phyloP scores from a whole-genome alignment of 495 filamentous ascomycete genomes.

The Cercophora samala region DNA sequence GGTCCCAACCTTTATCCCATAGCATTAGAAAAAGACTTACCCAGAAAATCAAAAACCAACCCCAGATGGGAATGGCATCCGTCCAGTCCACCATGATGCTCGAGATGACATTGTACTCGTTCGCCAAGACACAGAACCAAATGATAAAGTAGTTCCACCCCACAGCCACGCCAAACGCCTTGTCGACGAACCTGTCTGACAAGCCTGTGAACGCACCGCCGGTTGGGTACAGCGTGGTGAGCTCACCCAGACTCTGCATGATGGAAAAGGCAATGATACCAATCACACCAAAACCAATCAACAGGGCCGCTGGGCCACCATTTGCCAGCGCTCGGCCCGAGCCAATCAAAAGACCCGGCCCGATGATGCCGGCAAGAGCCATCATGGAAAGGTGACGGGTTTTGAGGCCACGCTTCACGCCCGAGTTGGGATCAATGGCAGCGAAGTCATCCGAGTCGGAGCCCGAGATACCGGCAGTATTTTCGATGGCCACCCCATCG shows the following conservation, averaged over 20 bases:
- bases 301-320: slow-evolving; percentile 60
- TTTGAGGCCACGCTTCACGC: slow-evolving; percentile 58
- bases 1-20: background rate
- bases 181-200: slow-evolving; percentile 68
- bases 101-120: slow-evolving; percentile 57
- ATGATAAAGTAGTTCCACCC: slow-evolving; percentile 76
- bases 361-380: slow-evolving; percentile 58
- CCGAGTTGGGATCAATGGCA: slow-evolving; percentile 45
- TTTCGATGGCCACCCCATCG: slow-evolving; percentile 1
- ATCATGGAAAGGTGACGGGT: slow-evolving; percentile 72
- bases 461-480: slow-evolving; percentile 2
- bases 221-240: slow-evolving; percentile 52
- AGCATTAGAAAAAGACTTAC: slow-evolving; percentile 37
- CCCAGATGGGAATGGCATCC: slow-evolving; percentile 47
- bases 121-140: slow-evolving; percentile 58
- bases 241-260: slow-evolving; percentile 31
- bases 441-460: slow-evolving; percentile 38
- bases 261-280: slow-evolving; percentile 63
- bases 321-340: slow-evolving; percentile 57
- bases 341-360: slow-evolving; percentile 53
- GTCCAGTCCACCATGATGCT: slow-evolving; percentile 61
- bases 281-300: slow-evolving; percentile 65
- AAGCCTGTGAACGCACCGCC: slow-evolving; percentile 60
- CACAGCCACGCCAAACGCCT: slow-evolving; percentile 78
- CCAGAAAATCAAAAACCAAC: slow-evolving; percentile 67